A percentile compares a stretch with the other conserved stretches of the same genome.
Conservation (phyloP, 116 monocot species). For the Cymodocea nodosa region DNA sequence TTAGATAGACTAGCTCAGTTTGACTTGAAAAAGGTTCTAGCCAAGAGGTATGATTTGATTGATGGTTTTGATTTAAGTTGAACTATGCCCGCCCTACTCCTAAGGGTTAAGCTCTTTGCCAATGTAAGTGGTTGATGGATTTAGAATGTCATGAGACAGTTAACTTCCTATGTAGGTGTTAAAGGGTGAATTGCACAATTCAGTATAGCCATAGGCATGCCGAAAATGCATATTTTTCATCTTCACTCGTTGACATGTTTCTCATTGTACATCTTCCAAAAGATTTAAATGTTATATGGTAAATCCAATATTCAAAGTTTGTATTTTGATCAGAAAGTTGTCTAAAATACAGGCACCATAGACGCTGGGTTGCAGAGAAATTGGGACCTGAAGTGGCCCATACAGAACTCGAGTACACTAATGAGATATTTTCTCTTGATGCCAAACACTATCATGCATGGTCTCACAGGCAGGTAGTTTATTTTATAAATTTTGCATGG, state of each 20-base stretch:
- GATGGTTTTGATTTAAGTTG: too few relatives aligned
- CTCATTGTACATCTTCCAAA: background rate
- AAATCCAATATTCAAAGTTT: background rate
- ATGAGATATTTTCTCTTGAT: constrained; percentile 53
- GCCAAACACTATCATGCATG: constrained; percentile 96
- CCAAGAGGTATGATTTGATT: too few relatives aligned
- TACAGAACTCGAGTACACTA: constrained; percentile 66
- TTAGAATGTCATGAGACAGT: too few relatives aligned
- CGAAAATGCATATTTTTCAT: background rate
- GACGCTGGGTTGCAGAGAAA: constrained; percentile 91
- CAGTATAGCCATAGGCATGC: background rate
- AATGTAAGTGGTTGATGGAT: too few relatives aligned
- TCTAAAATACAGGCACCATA: constrained; percentile 63
- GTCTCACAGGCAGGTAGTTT: constrained; percentile 90
- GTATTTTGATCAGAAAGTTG: background rate
- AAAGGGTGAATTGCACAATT: too few relatives aligned
- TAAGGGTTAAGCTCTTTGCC: too few relatives aligned
- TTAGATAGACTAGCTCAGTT: too few relatives aligned
- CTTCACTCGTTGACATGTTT: background rate
- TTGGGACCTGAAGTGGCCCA: constrained; percentile 50
- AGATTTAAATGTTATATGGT: background rate
- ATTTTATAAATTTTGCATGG: background rate
- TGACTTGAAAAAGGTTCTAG: too few relatives aligned
- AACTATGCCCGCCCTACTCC: too few relatives aligned
- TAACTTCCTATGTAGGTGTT: too few relatives aligned